phyloP scores from a whole-genome alignment of 2,329 filamentous ascomycete species.

The Nemania bipapillata region DNA sequence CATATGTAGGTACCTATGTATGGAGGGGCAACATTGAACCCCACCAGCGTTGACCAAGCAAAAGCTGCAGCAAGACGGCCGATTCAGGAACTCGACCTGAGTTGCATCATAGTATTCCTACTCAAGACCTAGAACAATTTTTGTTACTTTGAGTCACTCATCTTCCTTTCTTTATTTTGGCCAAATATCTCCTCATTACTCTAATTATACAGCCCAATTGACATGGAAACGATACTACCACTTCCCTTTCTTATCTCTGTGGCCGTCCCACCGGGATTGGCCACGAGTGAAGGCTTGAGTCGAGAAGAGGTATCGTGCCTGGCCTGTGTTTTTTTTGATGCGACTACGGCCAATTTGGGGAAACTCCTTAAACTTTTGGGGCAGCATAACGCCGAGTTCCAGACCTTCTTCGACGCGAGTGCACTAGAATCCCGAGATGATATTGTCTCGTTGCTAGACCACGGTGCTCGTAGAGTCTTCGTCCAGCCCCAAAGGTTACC shows the following conservation, averaged over 20 bases:
- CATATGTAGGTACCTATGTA: conserved; percentile 17
- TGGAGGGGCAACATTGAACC: conserved; percentile 43
- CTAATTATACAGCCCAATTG: background rate
- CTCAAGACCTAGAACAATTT: conserved; percentile 11
- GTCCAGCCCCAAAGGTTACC: conserved; percentile 76
- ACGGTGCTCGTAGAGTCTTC: conserved; percentile 86
- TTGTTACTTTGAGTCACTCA: conserved; percentile 19
- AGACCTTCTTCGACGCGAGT: conserved; percentile 81
- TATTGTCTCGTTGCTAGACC: conserved; percentile 82
- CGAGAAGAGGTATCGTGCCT: conserved; percentile 68
- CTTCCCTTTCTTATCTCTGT: conserved; percentile 72
- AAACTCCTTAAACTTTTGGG: conserved; percentile 61
- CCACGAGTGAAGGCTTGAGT: conserved; percentile 64
- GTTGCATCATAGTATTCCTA: conserved; percentile 33
- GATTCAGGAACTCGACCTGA: conserved; percentile 36
- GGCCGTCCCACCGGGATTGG: conserved; percentile 61
- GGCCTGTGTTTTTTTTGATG: conserved; percentile 68
- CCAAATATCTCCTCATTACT: background rate
- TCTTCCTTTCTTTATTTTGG: background rate
- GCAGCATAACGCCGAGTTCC: conserved; percentile 63
- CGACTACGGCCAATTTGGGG: conserved; percentile 55
- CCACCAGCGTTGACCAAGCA: conserved; percentile 43
- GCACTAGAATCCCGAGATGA: conserved; percentile 75
- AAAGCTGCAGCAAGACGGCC: conserved; percentile 34
- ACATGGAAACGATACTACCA: conserved; percentile 72